These are phyloP conservation scores for Beta lomatogona DNA, from an alignment of 179 eudicot species.

Conservation along the genomic window DNA sequence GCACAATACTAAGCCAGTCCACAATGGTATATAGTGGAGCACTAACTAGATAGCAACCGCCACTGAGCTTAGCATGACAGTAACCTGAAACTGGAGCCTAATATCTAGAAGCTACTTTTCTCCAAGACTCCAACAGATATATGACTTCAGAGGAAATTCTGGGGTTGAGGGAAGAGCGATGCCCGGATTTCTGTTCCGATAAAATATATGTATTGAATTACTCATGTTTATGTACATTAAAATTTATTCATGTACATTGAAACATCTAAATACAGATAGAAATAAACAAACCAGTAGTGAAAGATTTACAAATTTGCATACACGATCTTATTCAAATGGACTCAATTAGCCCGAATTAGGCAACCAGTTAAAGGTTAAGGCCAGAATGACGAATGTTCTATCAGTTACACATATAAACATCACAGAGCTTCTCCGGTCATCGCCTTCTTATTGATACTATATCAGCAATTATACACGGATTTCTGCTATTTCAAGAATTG, in stretches of 20 bases:
- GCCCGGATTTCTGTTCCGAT: neutral
- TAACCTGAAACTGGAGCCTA: constrained; percentile 8
- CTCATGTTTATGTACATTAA: neutral
- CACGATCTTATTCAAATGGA: constrained; percentile 2
- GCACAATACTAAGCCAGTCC: neutral
- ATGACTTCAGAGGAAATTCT: neutral
- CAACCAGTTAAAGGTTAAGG: neutral
- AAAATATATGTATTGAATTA: neutral
- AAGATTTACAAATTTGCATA: neutral
- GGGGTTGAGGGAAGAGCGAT: neutral
- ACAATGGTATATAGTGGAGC: neutral
- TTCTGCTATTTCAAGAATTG: neutral
- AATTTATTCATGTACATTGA: constrained; percentile 3
- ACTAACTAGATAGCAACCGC: neutral
- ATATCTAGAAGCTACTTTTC: neutral
- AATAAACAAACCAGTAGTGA: neutral
- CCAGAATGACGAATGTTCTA: neutral
- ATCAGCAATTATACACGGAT: neutral
- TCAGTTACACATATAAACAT: neutral
- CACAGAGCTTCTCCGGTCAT: neutral
- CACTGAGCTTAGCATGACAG: constrained; percentile 15
- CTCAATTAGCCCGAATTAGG: neutral
- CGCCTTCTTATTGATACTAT: constrained; percentile 9
- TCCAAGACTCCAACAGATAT: neutral
- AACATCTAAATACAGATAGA: neutral